phyloP scores from a whole-genome alignment of 805 yeast genomes.

The Phaffomyces opuntiae region DNA sequence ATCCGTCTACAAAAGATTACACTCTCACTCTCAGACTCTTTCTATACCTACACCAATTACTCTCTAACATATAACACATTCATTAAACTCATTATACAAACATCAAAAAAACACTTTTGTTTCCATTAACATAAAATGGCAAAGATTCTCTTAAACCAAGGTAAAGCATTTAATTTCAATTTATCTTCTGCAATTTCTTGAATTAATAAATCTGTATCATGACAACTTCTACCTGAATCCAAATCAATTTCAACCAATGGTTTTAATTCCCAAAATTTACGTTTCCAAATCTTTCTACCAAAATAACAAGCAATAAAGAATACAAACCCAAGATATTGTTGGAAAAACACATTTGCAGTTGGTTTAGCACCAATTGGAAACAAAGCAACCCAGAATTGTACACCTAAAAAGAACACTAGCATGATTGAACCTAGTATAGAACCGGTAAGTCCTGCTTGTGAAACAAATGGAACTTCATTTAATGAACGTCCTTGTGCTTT shows the following conservation, averaged over 20 bases:
- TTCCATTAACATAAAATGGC: conserved; percentile 39
- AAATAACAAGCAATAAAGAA: conserved; percentile 32
- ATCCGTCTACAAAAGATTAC: no score
- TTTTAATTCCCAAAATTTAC: conserved; percentile 34
- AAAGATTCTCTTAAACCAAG: conserved; percentile 43
- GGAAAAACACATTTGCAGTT: conserved; percentile 31
- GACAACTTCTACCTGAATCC: conserved; percentile 56
- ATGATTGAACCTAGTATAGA: conserved; percentile 32
- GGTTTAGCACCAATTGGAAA: conserved; percentile 35
- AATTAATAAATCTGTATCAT: conserved; percentile 47
- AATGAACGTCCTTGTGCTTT: conserved; percentile 33
- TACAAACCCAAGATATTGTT: conserved; percentile 35
- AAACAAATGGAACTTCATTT: conserved; percentile 34
- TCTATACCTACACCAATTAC: no score
- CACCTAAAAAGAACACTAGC: conserved; percentile 30
- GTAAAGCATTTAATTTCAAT: conserved; percentile 39
- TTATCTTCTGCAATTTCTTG: conserved; percentile 55
- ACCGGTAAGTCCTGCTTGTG: conserved; percentile 38
- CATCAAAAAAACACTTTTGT: no score
- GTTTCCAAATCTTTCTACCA: conserved; percentile 37
- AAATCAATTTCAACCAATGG: conserved; percentile 47
- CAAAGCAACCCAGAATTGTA: conserved; percentile 44
- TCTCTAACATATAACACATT: no score
- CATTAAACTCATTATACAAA: no score
- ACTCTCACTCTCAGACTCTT: no score